These are phyloP conservation scores for Pichia nanzhaoensis DNA, from an alignment of 805 yeast species.

Conservation along the genomic window DNA sequence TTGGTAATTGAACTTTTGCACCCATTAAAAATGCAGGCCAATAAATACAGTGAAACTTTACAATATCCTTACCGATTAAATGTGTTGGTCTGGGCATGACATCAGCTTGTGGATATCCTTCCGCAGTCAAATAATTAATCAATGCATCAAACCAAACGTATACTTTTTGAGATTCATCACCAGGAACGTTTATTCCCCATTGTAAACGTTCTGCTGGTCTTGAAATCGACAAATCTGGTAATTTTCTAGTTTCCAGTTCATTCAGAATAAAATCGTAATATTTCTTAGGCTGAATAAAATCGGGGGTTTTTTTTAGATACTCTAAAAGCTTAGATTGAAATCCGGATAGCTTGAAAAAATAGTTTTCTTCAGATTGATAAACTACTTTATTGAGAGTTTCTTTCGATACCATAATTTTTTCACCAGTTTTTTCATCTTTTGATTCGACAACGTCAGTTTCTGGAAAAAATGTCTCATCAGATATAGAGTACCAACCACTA, in stretches of 20 bases:
- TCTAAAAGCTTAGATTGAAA: constrained; percentile 50
- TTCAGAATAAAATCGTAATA: constrained; percentile 48
- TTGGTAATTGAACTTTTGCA: constrained; percentile 64
- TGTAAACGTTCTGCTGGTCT: constrained; percentile 68
- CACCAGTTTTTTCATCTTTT: constrained; percentile 28
- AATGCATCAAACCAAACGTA: constrained; percentile 98
- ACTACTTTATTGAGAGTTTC: constrained; percentile 76
- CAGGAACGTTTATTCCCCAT: constrained; percentile 92
- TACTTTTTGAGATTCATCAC: constrained; percentile 66
- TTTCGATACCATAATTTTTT: constrained; percentile 35
- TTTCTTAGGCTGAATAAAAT: constrained; percentile 59
- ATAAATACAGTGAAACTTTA: constrained; percentile 80
- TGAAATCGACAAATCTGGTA: constrained; percentile 78
- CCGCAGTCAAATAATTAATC: constrained; percentile 70
- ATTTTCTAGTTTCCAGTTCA: constrained; percentile 43
- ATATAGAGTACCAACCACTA: constrained; percentile 89
- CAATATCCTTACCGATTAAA: constrained; percentile 86
- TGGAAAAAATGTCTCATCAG: constrained; percentile 93
- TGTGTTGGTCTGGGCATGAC: constrained; percentile 42
- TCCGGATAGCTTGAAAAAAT: constrained; percentile 70
- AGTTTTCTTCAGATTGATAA: constrained; percentile 74
- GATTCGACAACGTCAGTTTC: constrained; percentile 59
- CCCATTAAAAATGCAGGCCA: constrained; percentile 94
- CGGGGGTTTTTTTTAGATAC: constrained; percentile 41
- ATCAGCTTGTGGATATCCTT: constrained; percentile 43